phyloP scores from a whole-genome alignment of 148 eudicot genomes.

The Drosera capensis region DNA sequence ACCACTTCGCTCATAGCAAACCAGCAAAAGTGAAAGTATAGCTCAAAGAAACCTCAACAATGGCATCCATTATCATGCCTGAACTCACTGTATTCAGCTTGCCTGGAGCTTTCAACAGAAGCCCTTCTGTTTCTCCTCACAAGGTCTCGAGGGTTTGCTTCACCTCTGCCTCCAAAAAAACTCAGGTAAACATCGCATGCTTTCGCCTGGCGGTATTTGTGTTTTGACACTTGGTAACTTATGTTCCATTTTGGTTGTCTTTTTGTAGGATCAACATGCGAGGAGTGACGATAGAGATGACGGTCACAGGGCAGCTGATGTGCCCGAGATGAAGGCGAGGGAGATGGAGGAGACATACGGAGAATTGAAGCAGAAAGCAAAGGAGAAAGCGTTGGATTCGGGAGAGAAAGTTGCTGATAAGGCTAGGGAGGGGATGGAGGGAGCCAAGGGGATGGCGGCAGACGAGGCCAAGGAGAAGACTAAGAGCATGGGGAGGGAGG shows the following conservation, averaged over 20 bases:
- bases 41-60: slow-evolving; percentile 3
- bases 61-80: slow-evolving; percentile 32
- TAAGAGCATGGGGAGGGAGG: slow-evolving; percentile 7
- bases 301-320: background rate
- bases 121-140: slow-evolving; percentile 15
- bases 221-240: background rate
- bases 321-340: slow-evolving; percentile 7
- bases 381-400: slow-evolving; percentile 12
- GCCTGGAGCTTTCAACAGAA: slow-evolving; percentile 20
- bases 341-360: slow-evolving; percentile 17
- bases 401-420: too few species aligned
- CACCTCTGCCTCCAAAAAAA: slow-evolving; percentile 29
- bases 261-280: slow-evolving; percentile 12
- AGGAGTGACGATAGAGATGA: background rate
- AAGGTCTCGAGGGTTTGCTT: slow-evolving; percentile 46
- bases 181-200: slow-evolving; percentile 15
- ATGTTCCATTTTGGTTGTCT: background rate
- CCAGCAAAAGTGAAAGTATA: background rate
- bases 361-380: slow-evolving; percentile 1
- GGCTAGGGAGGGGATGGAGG: slow-evolving; percentile 3
- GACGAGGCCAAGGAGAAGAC: slow-evolving; percentile 14
- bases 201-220: background rate
- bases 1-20: too few species aligned
- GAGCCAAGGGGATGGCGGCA: slow-evolving; percentile 5
- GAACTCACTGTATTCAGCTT: slow-evolving; percentile 27